Conservation (phyloP, 441 rosid species). For the Breynia disticha region DNA sequence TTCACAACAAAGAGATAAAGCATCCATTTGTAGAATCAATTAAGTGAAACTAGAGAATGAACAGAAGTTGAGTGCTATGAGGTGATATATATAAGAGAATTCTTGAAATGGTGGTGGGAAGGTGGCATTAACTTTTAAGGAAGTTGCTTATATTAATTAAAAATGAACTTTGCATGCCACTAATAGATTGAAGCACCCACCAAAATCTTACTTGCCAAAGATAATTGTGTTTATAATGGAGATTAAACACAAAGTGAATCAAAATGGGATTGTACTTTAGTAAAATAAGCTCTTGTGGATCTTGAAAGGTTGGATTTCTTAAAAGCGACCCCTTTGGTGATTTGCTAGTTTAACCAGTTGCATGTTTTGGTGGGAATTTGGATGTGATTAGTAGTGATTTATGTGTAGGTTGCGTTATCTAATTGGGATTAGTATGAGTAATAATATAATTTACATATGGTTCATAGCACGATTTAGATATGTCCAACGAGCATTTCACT, state of each 20-base stretch:
- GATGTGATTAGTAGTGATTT: too few relatives aligned
- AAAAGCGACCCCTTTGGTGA: conserved; percentile 4
- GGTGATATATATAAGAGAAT: background rate
- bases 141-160: background rate
- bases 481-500: too few relatives aligned
- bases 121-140: conserved; percentile 12
- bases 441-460: too few relatives aligned
- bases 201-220: conserved; percentile 1
- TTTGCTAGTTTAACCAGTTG: background rate
- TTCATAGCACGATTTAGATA: too few relatives aligned
- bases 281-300: conserved; percentile 12
- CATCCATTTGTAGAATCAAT: conserved; percentile 26
- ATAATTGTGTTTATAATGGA: conserved; percentile 1
- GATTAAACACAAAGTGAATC: conserved; percentile 6
- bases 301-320: conserved; percentile 16
- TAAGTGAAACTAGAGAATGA: background rate
- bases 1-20: conserved; percentile 38
- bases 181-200: conserved; percentile 9
- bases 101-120: background rate
- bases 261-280: conserved; percentile 8
- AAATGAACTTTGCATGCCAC: background rate
- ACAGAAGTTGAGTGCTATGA: background rate
- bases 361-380: too few relatives aligned
- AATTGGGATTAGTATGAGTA: too few relatives aligned
- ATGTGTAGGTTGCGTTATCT: too few relatives aligned